These are phyloP conservation scores for Erodium trifolium DNA, from an alignment of 441 rosid species.

Conservation along the genomic window DNA sequence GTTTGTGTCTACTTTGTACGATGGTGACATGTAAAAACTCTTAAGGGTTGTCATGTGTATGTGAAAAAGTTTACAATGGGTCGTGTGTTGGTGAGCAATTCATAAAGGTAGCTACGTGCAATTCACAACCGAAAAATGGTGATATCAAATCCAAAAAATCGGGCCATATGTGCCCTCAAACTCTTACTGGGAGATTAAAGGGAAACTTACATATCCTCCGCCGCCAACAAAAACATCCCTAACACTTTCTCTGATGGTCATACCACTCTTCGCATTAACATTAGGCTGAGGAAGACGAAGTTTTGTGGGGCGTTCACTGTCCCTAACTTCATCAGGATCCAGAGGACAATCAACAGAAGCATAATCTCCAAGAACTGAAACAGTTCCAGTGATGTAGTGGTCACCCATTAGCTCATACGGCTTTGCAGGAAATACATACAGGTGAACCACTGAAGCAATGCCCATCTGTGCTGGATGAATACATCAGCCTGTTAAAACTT, in stretches of 20 bases:
- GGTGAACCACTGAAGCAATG: conserved; percentile 92
- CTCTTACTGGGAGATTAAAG: background rate
- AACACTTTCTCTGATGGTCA: conserved; percentile 90
- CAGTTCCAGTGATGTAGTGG: conserved; percentile 48
- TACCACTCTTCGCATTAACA: conserved; percentile 57
- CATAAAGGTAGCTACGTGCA: too few relatives aligned
- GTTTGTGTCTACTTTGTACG: too few relatives aligned
- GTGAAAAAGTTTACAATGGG: too few relatives aligned
- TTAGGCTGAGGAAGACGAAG: conserved; percentile 86
- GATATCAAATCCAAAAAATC: background rate
- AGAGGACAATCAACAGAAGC: conserved; percentile 82
- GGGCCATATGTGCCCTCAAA: background rate
- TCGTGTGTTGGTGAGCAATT: too few relatives aligned
- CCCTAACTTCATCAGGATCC: conserved; percentile 98
- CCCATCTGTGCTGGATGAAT: conserved; percentile 94
- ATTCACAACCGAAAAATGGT: background rate
- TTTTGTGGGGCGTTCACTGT: conserved; percentile 95
- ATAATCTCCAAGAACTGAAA: conserved; percentile 98
- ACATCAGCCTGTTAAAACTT: conserved; percentile 21
- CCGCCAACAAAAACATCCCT: conserved; percentile 91
- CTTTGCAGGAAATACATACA: conserved; percentile 88
- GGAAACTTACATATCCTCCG: conserved; percentile 78
- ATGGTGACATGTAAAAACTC: too few relatives aligned
- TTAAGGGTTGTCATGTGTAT: too few relatives aligned
- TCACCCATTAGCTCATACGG: conserved; percentile 95